These are phyloP conservation scores for Ganoderma leucocontextum DNA, from an alignment of 1,284 basidiomycete genomes.

Conservation along the genomic window DNA sequence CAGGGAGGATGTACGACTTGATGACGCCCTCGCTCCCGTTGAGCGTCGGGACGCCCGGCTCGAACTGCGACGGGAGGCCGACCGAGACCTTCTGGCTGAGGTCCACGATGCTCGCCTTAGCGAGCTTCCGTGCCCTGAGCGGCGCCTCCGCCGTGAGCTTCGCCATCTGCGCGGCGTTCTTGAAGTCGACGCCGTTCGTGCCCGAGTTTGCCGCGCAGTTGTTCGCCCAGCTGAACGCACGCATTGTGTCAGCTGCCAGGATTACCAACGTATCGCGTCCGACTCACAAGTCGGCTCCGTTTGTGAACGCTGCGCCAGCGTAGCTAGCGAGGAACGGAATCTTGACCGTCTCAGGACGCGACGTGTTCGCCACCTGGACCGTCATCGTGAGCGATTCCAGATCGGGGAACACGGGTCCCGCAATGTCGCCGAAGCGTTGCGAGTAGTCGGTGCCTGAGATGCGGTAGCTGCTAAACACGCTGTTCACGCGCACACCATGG, in stretches of 20 bases:
- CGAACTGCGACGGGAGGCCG: conserved; percentile 56
- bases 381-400: conserved; percentile 52
- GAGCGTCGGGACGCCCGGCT: conserved; percentile 55
- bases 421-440: conserved; percentile 68
- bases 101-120: conserved; percentile 56
- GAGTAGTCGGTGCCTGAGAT: conserved; percentile 56
- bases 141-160: conserved; percentile 9
- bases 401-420: conserved; percentile 59
- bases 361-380: conserved; percentile 56
- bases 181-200: conserved; percentile 67
- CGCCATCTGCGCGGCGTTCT: conserved; percentile 25
- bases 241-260: neutral
- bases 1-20: conserved; percentile 65
- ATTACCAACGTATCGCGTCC: neutral
- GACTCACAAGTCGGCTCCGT: conserved; percentile 60
- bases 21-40: conserved; percentile 61
- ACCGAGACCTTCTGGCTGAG: conserved; percentile 46
- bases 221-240: conserved; percentile 56
- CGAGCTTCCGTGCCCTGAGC: conserved; percentile 35
- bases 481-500: conserved; percentile 70
- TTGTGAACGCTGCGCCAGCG: conserved; percentile 57
- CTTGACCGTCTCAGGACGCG: conserved; percentile 55
- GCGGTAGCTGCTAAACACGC: conserved; percentile 67
- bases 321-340: conserved; percentile 63
- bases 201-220: conserved; percentile 63